Conservation (phyloP, 805 yeast genomes). For the Lachancea meyersii region DNA sequence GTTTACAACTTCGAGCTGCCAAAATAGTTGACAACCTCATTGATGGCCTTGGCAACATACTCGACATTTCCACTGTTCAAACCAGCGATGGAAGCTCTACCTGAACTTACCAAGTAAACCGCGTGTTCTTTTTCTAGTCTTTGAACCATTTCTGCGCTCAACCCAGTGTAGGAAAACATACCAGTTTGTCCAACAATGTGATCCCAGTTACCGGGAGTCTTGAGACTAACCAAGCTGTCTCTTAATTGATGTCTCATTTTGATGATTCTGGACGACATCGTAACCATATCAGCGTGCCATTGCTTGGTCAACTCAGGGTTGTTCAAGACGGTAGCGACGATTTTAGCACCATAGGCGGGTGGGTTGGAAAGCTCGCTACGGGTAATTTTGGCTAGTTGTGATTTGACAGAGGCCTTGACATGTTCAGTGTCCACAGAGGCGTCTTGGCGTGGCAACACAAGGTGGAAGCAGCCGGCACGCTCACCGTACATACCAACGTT, state of each 20-base stretch:
- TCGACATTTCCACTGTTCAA: constrained; percentile 72
- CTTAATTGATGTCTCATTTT: constrained; percentile 70
- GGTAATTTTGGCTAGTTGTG: constrained; percentile 70
- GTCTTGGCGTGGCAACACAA: constrained; percentile 45
- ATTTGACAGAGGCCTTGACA: constrained; percentile 51
- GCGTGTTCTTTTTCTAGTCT: constrained; percentile 73
- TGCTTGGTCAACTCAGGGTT: constrained; percentile 61
- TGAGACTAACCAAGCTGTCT: constrained; percentile 50
- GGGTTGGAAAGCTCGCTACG: constrained; percentile 89
- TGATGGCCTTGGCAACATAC: constrained; percentile 73
- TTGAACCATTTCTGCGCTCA: constrained; percentile 66
- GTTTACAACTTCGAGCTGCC: constrained; percentile 29
- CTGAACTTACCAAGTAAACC: constrained; percentile 72
- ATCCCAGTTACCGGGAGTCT: constrained; percentile 88
- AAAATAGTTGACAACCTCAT: constrained; percentile 56
- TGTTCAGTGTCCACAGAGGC: constrained; percentile 30
- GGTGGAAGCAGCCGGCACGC: constrained; percentile 89
- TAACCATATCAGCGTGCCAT: constrained; percentile 78
- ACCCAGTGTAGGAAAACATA: constrained; percentile 94
- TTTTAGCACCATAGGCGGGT: constrained; percentile 92
- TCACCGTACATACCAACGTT: constrained; percentile 97
- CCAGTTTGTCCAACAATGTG: constrained; percentile 90
- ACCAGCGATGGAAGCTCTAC: constrained; percentile 93
- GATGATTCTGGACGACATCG: constrained; percentile 81
- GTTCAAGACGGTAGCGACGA: constrained; percentile 69